Evolutionary conservation across 1,284 basidiomycete genomes (phyloP).

Genomic region (Sanghuangporus sanghuang): DNA sequence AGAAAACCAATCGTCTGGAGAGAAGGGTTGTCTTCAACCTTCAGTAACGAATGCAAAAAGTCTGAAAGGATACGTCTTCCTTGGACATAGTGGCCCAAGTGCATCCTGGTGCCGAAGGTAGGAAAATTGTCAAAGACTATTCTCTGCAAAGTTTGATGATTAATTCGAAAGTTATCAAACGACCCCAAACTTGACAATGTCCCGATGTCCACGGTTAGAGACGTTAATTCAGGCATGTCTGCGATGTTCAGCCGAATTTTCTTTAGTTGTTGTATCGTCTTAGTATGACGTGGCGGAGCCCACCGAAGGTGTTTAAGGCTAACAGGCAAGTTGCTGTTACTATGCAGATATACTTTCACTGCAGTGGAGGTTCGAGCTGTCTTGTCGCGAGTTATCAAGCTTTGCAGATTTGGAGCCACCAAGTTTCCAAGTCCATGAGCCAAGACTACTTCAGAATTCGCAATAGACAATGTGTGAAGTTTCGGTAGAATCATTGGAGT

Average conservation of each 20-base stretch:
- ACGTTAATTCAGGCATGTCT: not conserved
- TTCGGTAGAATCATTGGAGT: not conserved
- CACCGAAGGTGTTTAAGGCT: not conserved
- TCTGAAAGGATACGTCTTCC: not conserved
- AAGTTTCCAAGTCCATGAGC: not conserved
- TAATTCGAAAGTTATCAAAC: constrained; percentile 1
- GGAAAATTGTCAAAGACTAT: not conserved
- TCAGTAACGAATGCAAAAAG: constrained; percentile 7
- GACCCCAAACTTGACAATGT: not conserved
- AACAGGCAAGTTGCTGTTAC: not conserved
- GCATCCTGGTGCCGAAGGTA: not conserved
- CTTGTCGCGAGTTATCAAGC: constrained; percentile 1
- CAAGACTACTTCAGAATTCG: not conserved
- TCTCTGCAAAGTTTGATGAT: not conserved
- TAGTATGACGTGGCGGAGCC: not conserved
- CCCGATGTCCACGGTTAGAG: constrained; percentile 10
- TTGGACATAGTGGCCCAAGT: not conserved
- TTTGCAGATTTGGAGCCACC: constrained; percentile 4
- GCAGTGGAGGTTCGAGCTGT: not conserved
- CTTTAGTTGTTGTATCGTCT: not conserved
- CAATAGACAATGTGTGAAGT: constrained; percentile 1
- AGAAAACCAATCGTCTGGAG: constrained; percentile 11
- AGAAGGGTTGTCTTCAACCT: not conserved
- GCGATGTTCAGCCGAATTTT: not conserved
- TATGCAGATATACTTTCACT: not conserved